Conservation (phyloP, 1,284 basidiomycete genomes). For the Caloboletus firmus region DNA sequence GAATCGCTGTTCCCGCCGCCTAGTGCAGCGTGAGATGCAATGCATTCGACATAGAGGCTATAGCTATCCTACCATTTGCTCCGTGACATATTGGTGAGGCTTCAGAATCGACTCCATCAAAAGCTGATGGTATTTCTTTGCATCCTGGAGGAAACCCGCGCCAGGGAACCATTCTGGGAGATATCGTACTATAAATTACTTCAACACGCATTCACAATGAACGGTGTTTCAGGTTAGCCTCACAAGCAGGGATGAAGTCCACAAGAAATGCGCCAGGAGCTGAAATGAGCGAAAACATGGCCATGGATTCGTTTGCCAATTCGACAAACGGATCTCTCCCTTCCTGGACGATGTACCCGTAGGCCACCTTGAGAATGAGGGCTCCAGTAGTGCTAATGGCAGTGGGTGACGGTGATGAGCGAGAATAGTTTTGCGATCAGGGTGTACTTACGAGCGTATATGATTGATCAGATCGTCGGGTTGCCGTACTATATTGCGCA, state of each 20-base stretch:
- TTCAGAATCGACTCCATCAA: constrained; percentile 34
- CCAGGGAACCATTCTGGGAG: constrained; percentile 55
- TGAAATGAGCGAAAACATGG: constrained; percentile 12
- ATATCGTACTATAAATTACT: constrained; percentile 34
- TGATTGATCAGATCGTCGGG: constrained; percentile 20
- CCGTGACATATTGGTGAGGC: constrained; percentile 41
- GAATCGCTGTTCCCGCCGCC: constrained; percentile 39
- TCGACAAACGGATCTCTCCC: constrained; percentile 31
- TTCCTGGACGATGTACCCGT: constrained; percentile 29
- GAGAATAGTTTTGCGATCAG: not conserved
- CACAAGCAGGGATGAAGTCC: constrained; percentile 33
- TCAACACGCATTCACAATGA: not conserved
- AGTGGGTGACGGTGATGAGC: not conserved
- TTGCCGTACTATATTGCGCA: constrained; percentile 22
- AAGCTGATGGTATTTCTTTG: constrained; percentile 36
- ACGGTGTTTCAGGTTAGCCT: not conserved
- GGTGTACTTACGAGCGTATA: constrained; percentile 27
- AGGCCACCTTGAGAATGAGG: constrained; percentile 21
- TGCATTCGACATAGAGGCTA: not conserved
- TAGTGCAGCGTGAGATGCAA: constrained; percentile 15
- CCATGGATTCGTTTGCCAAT: constrained; percentile 21
- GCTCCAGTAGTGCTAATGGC: constrained; percentile 12
- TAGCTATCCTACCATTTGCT: constrained; percentile 40
- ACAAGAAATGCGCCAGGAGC: constrained; percentile 32
- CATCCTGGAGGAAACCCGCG: constrained; percentile 43